These are phyloP conservation scores for Cordyceps sp. DNA, from an alignment of 2,329 filamentous ascomycete genomes.

Conservation along the genomic window DNA sequence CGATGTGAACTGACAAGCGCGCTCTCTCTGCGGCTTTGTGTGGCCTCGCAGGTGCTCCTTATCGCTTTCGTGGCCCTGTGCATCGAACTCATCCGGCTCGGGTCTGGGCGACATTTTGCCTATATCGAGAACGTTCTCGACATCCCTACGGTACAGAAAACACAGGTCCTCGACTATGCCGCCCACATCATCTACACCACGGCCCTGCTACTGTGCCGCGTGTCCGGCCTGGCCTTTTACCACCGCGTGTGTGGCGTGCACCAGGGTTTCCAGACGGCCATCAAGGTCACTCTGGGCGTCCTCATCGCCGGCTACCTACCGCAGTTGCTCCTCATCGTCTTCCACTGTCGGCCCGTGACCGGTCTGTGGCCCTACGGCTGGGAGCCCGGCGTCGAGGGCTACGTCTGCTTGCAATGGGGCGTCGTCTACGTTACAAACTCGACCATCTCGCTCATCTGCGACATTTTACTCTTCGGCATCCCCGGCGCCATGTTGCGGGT, in stretches of 20 bases:
- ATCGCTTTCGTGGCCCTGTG: conserved; percentile 25
- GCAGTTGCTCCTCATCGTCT: conserved; percentile 31
- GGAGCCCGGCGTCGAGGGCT: conserved; percentile 21
- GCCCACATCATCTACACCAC: conserved; percentile 35
- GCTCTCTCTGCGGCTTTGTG: no score
- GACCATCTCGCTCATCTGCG: conserved; percentile 27
- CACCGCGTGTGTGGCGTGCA: conserved; percentile 24
- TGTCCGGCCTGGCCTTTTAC: conserved; percentile 36
- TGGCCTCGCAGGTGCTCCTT: conserved; percentile 15
- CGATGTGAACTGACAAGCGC: not conserved
- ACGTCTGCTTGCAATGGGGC: conserved; percentile 30
- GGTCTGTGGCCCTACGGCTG: conserved; percentile 33
- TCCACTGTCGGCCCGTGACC: conserved; percentile 33
- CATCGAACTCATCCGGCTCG: conserved; percentile 26
- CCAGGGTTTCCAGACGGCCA: conserved; percentile 16
- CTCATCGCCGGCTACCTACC: conserved; percentile 26
- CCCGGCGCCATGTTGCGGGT: conserved; percentile 28
- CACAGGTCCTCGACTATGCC: conserved; percentile 29
- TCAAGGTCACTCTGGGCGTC: conserved; percentile 17
- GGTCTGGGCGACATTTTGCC: conserved; percentile 27
- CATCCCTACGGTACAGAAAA: conserved; percentile 20
- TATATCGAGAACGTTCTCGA: conserved; percentile 30
- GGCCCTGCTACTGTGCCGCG: conserved; percentile 28
- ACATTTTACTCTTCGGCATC: conserved; percentile 31
- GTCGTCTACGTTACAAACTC: conserved; percentile 33